Conservation (phyloP, 345 rosid species). For the Sonneratia alba region DNA sequence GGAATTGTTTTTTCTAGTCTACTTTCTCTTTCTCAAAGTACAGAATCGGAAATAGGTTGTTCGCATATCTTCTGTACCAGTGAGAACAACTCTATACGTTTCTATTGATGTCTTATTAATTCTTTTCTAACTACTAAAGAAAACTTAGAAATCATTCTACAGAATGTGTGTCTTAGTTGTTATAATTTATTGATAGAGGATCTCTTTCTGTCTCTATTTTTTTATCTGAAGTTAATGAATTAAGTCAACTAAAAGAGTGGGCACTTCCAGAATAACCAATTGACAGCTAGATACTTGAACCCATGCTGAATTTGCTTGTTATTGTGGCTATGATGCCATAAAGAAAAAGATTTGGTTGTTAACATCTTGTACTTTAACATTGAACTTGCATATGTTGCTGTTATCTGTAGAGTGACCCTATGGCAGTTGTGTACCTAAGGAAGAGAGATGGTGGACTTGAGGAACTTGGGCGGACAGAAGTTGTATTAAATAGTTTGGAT, state of each 20-base stretch:
- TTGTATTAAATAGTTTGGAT: constrained; percentile 50
- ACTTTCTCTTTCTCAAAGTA: background rate
- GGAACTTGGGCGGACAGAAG: constrained; percentile 90
- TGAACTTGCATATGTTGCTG: constrained; percentile 3
- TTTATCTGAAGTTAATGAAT: background rate
- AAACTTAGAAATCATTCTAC: background rate
- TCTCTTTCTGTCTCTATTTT: background rate
- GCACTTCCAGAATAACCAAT: background rate
- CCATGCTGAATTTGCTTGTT: background rate
- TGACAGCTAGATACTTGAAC: background rate
- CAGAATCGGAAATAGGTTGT: background rate
- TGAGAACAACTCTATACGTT: background rate
- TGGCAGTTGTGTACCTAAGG: constrained; percentile 52
- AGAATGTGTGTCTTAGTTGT: background rate
- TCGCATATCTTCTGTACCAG: background rate
- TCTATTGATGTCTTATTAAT: background rate
- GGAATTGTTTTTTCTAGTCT: background rate
- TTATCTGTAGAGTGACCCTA: constrained; percentile 70
- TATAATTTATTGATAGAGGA: background rate
- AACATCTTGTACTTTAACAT: background rate
- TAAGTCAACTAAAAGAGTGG: background rate
- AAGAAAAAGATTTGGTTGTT: constrained; percentile 4
- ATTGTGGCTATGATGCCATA: background rate
- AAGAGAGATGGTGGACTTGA: constrained; percentile 53
- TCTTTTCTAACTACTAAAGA: background rate